Percentiles rank a stretch among this genome's conserved stretches.
These are phyloP conservation scores for Pseudonitzschia multistriata DNA, from an alignment of 108 stramenopile genomes.

Conservation along the genomic window DNA sequence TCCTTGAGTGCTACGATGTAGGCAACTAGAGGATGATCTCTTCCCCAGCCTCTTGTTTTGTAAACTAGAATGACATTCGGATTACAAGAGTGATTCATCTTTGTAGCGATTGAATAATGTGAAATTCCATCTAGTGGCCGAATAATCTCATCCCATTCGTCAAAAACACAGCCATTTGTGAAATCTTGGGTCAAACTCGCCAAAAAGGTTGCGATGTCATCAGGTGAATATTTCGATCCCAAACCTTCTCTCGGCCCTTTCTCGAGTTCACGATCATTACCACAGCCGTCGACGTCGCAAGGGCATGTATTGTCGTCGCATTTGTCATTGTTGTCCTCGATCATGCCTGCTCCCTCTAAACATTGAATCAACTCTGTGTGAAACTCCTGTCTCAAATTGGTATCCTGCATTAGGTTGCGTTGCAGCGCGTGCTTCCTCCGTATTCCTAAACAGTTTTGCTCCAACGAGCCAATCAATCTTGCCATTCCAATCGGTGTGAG, in stretches of 20 bases:
- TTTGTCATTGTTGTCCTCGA: constrained; percentile 37
- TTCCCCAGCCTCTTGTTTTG: constrained; percentile 45
- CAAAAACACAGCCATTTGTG: constrained; percentile 31
- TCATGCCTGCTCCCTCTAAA: constrained; percentile 51
- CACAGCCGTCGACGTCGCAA: constrained; percentile 10
- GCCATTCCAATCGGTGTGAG: constrained; percentile 42
- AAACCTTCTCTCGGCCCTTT: constrained; percentile 19
- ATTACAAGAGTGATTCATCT: constrained; percentile 88
- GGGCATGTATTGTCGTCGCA: constrained; percentile 14
- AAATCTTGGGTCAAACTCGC: constrained; percentile 23
- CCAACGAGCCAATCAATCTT: constrained; percentile 50
- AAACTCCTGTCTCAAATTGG: constrained; percentile 26
- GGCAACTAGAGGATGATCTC: constrained; percentile 50
- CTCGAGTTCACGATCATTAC: constrained; percentile 20
- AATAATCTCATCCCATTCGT: constrained; percentile 59
- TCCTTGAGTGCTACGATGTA: constrained; percentile 60
- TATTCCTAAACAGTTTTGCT: constrained; percentile 64
- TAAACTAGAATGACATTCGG: constrained; percentile 67
- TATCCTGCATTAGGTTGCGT: constrained; percentile 39
- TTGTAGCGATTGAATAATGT: constrained; percentile 65
- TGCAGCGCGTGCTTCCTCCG: constrained; percentile 49
- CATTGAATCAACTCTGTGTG: constrained; percentile 45
- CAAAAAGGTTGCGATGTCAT: constrained; percentile 55
- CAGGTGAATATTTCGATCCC: constrained; percentile 34
- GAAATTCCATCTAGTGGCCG: constrained; percentile 86